phyloP scores from a whole-genome alignment of 2,329 filamentous ascomycete genomes.

The Ceratocystis destructans region DNA sequence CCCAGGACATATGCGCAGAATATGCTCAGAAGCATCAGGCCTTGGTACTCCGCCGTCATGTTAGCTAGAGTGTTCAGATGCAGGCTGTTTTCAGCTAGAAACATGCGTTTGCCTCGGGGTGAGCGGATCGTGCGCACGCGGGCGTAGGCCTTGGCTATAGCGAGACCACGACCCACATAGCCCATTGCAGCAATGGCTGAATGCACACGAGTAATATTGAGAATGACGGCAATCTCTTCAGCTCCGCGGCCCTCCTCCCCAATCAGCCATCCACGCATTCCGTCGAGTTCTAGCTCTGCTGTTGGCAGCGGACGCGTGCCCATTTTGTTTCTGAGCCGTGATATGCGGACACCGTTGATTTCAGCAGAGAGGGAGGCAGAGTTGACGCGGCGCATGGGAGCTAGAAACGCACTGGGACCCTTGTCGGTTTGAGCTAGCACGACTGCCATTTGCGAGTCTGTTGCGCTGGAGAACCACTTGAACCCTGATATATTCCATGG shows the following conservation, averaged over 20 bases:
- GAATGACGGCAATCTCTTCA: conserved; percentile 51
- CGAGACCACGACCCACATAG: conserved; percentile 42
- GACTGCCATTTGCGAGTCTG: conserved; percentile 44
- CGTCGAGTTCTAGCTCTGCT: conserved; percentile 52
- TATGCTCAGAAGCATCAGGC: conserved; percentile 41
- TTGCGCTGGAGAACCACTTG: conserved; percentile 59
- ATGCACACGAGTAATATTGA: conserved; percentile 53
- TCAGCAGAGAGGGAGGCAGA: conserved; percentile 28
- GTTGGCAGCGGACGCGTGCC: conserved; percentile 58
- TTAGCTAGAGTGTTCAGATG: conserved; percentile 47
- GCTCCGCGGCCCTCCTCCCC: conserved; percentile 54
- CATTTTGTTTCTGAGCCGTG: conserved; percentile 58
- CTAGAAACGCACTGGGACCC: conserved; percentile 48
- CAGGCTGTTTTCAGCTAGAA: conserved; percentile 38
- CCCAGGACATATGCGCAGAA: conserved; percentile 43
- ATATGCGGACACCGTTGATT: conserved; percentile 54
- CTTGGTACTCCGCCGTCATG: conserved; percentile 42
- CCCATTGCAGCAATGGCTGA: conserved; percentile 40
- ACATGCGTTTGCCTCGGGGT: conserved; percentile 31
- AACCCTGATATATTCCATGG: conserved; percentile 51
- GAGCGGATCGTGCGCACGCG: conserved; percentile 38
- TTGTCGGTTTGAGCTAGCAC: conserved; percentile 47
- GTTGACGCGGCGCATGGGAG: conserved; percentile 42
- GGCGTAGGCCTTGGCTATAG: conserved; percentile 44
- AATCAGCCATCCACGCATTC: conserved; percentile 51